Percentiles rank a stretch among this genome's conserved stretches.
Evolutionary conservation across 2,329 filamentous ascomycete genomes (phyloP).

Genomic region (Penicillium sp.): DNA sequence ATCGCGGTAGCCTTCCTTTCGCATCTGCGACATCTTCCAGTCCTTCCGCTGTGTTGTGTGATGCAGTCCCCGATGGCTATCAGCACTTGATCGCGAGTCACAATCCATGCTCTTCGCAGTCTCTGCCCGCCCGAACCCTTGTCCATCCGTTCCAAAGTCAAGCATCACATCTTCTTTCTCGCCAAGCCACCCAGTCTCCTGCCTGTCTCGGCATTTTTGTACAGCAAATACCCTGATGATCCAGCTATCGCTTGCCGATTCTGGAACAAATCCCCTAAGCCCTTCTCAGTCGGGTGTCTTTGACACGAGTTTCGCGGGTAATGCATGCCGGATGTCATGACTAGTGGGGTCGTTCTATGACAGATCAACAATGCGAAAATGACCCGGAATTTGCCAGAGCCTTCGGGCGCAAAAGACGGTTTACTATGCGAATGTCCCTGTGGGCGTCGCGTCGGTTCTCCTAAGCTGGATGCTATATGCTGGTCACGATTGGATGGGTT

Average conservation of each 20-base stretch:
- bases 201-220: conserved; percentile 36
- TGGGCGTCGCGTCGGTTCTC: conserved; percentile 49
- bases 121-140: conserved; percentile 14
- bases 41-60: no score
- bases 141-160: conserved; percentile 12
- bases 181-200: conserved; percentile 36
- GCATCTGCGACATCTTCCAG: conserved; percentile 2
- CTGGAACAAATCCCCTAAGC: conserved; percentile 64
- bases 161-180: conserved; percentile 8
- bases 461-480: conserved; percentile 52
- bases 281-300: conserved; percentile 56
- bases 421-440: conserved; percentile 41
- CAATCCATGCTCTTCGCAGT: neutral
- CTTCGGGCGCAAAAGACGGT: conserved; percentile 39
- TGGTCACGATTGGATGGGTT: conserved; percentile 58
- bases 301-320: conserved; percentile 58
- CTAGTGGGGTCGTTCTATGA: conserved; percentile 47
- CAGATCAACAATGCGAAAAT: conserved; percentile 32
- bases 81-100: no score
- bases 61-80: no score
- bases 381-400: conserved; percentile 43
- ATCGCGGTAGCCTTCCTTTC: conserved; percentile 2
- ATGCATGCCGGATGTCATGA: conserved; percentile 64
- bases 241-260: conserved; percentile 56
- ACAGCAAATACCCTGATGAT: conserved; percentile 74